Conservation (phyloP, 2,329 filamentous ascomycete species). For the Dothideomycetes sp. region DNA sequence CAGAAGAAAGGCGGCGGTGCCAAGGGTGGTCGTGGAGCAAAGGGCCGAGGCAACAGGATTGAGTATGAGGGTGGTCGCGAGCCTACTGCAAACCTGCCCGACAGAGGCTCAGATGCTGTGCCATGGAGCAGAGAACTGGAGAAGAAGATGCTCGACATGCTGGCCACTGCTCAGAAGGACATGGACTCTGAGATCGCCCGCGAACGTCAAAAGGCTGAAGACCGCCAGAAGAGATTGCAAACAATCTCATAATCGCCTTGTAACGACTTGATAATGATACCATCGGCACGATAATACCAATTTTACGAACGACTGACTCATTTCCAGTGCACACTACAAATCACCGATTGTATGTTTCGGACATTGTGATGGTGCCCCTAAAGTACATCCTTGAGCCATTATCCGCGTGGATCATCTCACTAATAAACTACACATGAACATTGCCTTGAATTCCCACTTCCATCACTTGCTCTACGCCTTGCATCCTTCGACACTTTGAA, state of each 20-base stretch:
- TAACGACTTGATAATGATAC: conserved; percentile 6
- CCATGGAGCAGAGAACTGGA: conserved; percentile 15
- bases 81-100: conserved; percentile 66
- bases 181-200: conserved; percentile 15
- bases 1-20: conserved; percentile 49
- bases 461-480: too few relatives aligned
- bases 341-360: too few relatives aligned
- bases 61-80: conserved; percentile 47
- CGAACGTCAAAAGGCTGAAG: conserved; percentile 14
- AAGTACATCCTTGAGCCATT: too few relatives aligned
- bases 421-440: too few relatives aligned
- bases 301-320: background rate
- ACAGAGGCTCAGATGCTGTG: conserved; percentile 53
- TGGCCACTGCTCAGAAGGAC: conserved; percentile 16
- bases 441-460: too few relatives aligned
- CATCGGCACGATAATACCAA: background rate
- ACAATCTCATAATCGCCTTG: background rate
- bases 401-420: too few relatives aligned
- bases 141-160: conserved; percentile 16
- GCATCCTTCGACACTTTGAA: too few relatives aligned
- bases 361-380: too few relatives aligned
- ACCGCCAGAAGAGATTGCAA: conserved; percentile 15
- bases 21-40: conserved; percentile 48
- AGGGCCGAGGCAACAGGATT: conserved; percentile 39
- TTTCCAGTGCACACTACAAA: too few relatives aligned